These are phyloP conservation scores for Castanospermum australe DNA, from an alignment of 306 rosid genomes.

Conservation along the genomic window DNA sequence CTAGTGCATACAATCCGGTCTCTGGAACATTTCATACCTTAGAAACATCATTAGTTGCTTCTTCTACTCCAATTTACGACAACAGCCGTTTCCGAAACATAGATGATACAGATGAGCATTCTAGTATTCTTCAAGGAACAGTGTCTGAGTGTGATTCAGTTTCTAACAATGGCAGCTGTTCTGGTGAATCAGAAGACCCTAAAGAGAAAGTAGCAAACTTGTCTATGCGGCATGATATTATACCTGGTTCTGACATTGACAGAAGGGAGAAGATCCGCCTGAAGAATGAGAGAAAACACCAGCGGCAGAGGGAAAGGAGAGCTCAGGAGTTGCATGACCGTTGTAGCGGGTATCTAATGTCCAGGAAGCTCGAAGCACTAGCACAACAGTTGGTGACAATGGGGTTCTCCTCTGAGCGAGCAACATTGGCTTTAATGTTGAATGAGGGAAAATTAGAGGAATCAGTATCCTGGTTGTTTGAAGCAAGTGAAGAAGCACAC, in stretches of 20 bases:
- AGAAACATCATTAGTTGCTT: conserved; percentile 48
- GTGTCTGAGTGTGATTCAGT: conserved; percentile 68
- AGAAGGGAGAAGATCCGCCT: conserved; percentile 77
- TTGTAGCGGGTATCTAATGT: conserved; percentile 73
- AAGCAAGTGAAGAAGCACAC: conserved; percentile 50
- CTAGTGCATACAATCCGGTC: conserved; percentile 63
- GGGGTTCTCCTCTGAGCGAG: conserved; percentile 73
- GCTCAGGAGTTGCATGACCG: conserved; percentile 84
- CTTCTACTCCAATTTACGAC: conserved; percentile 44
- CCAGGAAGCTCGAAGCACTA: conserved; percentile 79
- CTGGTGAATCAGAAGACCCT: conserved; percentile 85
- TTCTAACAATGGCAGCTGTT: conserved; percentile 88
- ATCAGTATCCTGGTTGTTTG: conserved; percentile 73
- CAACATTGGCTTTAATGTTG: conserved; percentile 66
- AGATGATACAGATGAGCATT: conserved; percentile 70
- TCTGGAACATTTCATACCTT: conserved; percentile 69
- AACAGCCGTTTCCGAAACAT: conserved; percentile 54
- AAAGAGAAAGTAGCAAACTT: conserved; percentile 57
- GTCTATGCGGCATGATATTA: conserved; percentile 44
- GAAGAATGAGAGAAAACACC: conserved; percentile 90
- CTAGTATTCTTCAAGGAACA: conserved; percentile 53
- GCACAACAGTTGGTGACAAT: conserved; percentile 70
- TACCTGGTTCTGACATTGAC: conserved; percentile 79
- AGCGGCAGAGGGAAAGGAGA: conserved; percentile 84
- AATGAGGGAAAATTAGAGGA: conserved; percentile 76